Base-by-base conservation (phyloP, 805 yeast genomes). In the Diddensiella santjacobensis region DNA sequence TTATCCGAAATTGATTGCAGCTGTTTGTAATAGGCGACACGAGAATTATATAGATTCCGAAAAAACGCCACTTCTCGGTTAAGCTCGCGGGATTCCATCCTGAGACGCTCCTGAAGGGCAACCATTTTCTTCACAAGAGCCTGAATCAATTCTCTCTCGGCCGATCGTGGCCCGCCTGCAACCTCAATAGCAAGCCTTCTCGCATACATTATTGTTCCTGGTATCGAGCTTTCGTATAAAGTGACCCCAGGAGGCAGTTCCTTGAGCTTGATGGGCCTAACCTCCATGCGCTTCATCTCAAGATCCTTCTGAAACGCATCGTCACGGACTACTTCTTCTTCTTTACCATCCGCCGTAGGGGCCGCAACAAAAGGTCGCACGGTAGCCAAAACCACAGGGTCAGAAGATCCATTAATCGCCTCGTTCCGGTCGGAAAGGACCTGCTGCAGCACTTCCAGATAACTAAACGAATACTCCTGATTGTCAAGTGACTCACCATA, bases 1-100 rank as follows among this genome's bases (percentile, higher is more conserved):
- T 81, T 81, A 65, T 93, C 98, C 0, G 97, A 88, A 20, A 90
- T 75, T 45, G 75, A 83, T 64, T 93, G 99, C 24, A 93, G 73
- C 52, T 87, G 90, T 57, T 81, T 80, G 68, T 83, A 93, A 64
- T 90, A 93, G 38, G 77, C 84, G 33, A 91, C 76, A 45, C 91
- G 79, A n/a, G 81, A 70, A 65, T 91, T 93, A 67, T 82, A 91
- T 0, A 86, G 74, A 26, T 76, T 75, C 53, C 87, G 80, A 38
- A 71, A 69, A 18, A 76, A 74, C 36, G 77, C 71, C 11, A 59
- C 23, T 22, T 56, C 59, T 31, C 48, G 45, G 5, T 36, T 26
- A 19, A 57, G 31, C 2, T 43, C 40, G 18, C 42, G 50, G 23
- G 54, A 43, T 39, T 45, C 48, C 22, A 39, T 31, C 42, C 20